Evolutionary conservation across 2,329 filamentous ascomycete species (phyloP), one percentile per base, ranked within the genome.

Genomic region (Aaosphaeria arxii): DNA sequence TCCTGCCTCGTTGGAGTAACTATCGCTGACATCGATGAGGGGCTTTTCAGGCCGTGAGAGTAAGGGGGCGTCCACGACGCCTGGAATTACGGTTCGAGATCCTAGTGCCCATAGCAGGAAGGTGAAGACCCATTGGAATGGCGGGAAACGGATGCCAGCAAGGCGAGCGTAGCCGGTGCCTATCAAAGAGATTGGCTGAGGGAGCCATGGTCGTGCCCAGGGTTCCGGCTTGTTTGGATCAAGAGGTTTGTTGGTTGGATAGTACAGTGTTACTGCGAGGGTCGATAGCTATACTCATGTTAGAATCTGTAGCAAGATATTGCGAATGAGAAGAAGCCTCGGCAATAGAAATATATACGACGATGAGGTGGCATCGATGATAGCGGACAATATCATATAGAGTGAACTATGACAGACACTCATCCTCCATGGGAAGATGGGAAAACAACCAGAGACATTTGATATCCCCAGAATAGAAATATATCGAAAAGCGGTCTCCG

Each of bases 201-300:
- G 69, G 17, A 76, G 61, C 74, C 74, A 76, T 6, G 63, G 67
- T 42, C 75, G 72, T 30, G 66, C 63, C 57, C 58, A 60, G n/a
- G 62, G 61, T 47, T 59, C 61, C 11, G 36, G 32, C 29, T 40
- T 30, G 28, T 61, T 55, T 17, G 63, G 42, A 1, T 49, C 48
- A 5, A 24, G 24, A 5, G 59, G 56, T 28, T 64, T 40, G 5
- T 61, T 63, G 1, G 73, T 66, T 1, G 74, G 74, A 45, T 76
- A 77, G 62, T 73, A 77, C 3, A 77, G 53, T 1, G 73, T 73
- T 52, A 75, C 69, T 4, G 75, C 66, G 5, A 77, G 67, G 6
- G 73, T 76, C 30, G 70, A 55, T n/a, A 77, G 58, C 54, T 63
- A 47, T 30, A 4, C 7, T 7, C 13, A 28, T 42, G 30, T 56